Evolutionary conservation across 257 asterid genomes (phyloP).

Genomic region (Scutellaria minor): DNA sequence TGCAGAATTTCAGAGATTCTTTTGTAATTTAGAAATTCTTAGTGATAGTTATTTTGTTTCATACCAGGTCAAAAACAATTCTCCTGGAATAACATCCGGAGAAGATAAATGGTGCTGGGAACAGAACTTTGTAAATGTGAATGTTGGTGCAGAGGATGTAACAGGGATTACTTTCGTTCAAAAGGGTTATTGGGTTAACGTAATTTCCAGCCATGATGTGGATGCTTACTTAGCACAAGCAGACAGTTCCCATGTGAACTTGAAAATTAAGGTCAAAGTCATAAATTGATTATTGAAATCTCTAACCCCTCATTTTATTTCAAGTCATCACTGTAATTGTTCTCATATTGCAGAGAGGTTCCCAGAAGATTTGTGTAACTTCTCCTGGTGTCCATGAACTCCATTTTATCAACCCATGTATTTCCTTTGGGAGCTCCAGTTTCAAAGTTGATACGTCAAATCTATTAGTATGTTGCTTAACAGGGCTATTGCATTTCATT

Average conservation of each 20-base stretch:
- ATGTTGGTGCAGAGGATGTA: conserved; percentile 82
- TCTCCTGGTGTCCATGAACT: conserved; percentile 94
- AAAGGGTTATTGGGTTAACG: conserved; percentile 81
- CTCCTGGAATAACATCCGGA: conserved; percentile 51
- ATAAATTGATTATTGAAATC: conserved; percentile 27
- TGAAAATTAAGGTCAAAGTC: conserved; percentile 73
- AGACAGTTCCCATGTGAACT: conserved; percentile 58
- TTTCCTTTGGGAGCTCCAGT: conserved; percentile 79
- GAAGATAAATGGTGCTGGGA: conserved; percentile 99
- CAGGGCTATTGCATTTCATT: conserved; percentile 23
- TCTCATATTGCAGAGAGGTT: conserved; percentile 78
- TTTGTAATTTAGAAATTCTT: conserved; percentile 3
- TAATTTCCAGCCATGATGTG: conserved; percentile 84
- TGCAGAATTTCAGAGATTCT: conserved; percentile 28
- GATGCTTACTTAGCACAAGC: conserved; percentile 72
- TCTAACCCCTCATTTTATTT: conserved; percentile 21
- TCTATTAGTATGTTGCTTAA: conserved; percentile 57
- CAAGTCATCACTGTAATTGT: conserved; percentile 36
- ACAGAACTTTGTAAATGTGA: conserved; percentile 56
- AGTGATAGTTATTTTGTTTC: conserved; percentile 33
- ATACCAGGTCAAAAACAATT: conserved; percentile 64
- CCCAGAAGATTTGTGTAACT: conserved; percentile 73
- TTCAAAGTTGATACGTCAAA: conserved; percentile 68
- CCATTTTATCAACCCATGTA: conserved; percentile 78
- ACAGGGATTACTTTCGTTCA: conserved; percentile 76